Base-by-base conservation (phyloP, 2,329 filamentous ascomycete species). In the Madurella mycetomatis region DNA sequence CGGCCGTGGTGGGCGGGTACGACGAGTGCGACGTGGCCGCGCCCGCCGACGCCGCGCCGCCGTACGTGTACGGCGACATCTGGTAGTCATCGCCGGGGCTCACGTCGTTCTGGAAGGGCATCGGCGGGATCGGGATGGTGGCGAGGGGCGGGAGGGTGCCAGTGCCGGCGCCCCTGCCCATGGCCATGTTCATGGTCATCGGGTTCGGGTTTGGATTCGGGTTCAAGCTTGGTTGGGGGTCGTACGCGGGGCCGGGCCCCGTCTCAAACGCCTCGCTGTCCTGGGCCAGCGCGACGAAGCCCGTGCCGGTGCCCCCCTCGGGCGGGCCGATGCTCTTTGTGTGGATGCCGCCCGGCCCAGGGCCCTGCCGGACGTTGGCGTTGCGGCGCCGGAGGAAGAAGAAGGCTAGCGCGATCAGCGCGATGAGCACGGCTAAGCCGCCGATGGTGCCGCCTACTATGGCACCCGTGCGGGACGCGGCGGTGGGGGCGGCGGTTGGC, bases 391-490 rank as follows among this genome's bases (percentile, higher is more conserved):
- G 73, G 64, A 74, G 67, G 48, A 77, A 67, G 60, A 73, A 79
- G 48, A 78, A 62, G 17, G 64, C 66, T 0, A 80, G 58, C 0
- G 72, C 72, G 5, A 73, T 56, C 7, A 81, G 57, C 7, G 73
- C 70, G 9, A 73, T 66, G 1, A 81, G 56, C 2, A 72, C 71
- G 5, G 76, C 78, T 0, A 80, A 68, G 15, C 77, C 78, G n/a
- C 77, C 75, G 41, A 84, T 71, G 15, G 73, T 74, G 12, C 78
- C 80, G 25, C 81, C 81, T 2, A 83, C 73, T 34, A 83, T 80
- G 40, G 76, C 76, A 1, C 76, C 78, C 0, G 73, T 74, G n/a
- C 68, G 69, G 41, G 70, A 53, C 30, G 61, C 56, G 30, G 55
- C 50, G n/a, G 52, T 32, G 17, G 57, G 49, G 12, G 57, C 47